A percentile compares a stretch with the other conserved stretches of the same genome.
Conservation (phyloP, 148 eudicot species). For the Spergularia bocconei region DNA sequence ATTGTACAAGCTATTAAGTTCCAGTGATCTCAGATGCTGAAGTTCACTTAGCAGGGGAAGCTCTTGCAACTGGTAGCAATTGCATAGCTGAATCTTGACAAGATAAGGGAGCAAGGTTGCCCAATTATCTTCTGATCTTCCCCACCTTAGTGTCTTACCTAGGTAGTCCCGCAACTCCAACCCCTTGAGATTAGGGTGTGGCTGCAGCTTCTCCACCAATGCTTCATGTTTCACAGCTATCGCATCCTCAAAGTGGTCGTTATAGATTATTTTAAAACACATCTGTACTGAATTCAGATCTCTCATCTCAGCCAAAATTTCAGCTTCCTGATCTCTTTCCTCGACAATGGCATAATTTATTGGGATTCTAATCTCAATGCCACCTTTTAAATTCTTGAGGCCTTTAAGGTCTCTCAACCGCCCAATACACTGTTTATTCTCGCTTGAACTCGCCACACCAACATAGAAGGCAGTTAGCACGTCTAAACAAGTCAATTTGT, state of each 20-base stretch:
- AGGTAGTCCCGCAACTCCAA: background rate
- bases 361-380: background rate
- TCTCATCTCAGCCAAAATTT: conserved; percentile 9
- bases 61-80: background rate
- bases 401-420: conserved; percentile 4
- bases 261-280: background rate
- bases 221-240: background rate
- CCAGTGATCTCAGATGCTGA: background rate
- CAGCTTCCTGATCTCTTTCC: background rate
- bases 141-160: conserved; percentile 20
- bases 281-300: background rate
- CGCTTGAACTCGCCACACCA: background rate
- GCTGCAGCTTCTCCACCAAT: conserved; percentile 17
- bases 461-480: conserved; percentile 2
- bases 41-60: conserved; percentile 10
- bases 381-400: conserved; percentile 5
- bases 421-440: background rate
- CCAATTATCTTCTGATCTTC: background rate
- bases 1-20: background rate
- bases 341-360: background rate
- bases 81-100: conserved; percentile 2
- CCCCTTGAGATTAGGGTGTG: conserved; percentile 16
- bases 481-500: conserved; percentile 1
- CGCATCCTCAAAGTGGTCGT: background rate
- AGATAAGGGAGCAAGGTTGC: conserved; percentile 14